Evolutionary conservation across 1,139 yeast species (phyloP), one percentile per base, ranked within the genome.

Genomic region (Pichia kudriavzevii): DNA sequence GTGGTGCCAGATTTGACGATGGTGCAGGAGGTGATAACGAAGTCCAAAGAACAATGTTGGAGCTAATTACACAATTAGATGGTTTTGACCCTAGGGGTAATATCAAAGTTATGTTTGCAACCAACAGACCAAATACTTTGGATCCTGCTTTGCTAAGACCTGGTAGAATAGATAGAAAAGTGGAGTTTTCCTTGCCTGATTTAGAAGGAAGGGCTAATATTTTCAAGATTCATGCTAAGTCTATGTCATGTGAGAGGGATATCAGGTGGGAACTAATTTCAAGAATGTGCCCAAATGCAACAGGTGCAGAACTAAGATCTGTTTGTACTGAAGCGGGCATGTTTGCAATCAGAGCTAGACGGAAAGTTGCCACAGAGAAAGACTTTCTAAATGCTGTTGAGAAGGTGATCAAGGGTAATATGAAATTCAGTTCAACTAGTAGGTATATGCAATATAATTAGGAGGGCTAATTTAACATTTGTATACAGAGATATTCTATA

Each of bases 1-100:
- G 98, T 46, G 97, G 97, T 20, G 97, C 97, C 7, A 79, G 98
- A 61, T 91, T 91, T 58, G 98, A 91, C 59, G 98, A 91, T 59
- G 97, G 97, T 50, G 98, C 97, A 14, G 98, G 98, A 50, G 98
- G 98, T 52, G 98, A 91, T 61, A 91, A 88, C 58, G 98, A 91
- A 66, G 98, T 91, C 38, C 98, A 91, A 64, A 76, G 98, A 67
- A 91, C 98, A 38, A 91, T 91, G 98, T 74, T 91, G 75, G 98
- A 91, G 61, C 75, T 91, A 53, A 88, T 91, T 56, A 87, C 97
- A 27, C 98, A 91, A 60, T 69, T 91, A 53, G 98, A 91, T 61
- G 98, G 98, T 39, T 91, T 91, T 60, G 98, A 91, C 55, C 94
- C 98, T 42, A 79, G 97, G 63, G 97, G 97, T 54, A 91, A 91